Evolutionary conservation across 2,329 filamentous ascomycete species (phyloP), one percentile per base, ranked within the genome.

Genomic region (Neodidymelliopsis sp.): DNA sequence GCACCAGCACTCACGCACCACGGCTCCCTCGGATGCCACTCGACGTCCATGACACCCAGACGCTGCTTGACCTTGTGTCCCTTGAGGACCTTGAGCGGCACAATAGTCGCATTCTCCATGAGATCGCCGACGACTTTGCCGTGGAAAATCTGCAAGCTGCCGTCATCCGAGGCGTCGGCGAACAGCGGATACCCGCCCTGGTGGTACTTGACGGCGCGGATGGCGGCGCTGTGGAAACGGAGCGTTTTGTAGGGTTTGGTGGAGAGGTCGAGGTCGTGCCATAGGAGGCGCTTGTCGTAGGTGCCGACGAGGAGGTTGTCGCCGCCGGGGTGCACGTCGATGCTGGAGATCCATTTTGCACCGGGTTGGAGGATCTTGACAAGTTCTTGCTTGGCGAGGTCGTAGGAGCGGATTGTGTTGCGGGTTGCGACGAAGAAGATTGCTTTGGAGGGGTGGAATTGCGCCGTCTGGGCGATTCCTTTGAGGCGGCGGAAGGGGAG

Each of bases 401-500:
- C 94, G 76, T 99, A 99, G 67, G 90, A 89, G 47, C 94, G 89
- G 67, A 99, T 92, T 49, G 89, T 88, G 63, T 93, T 89, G 74
- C 96, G 91, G 9, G 95, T 97, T 3, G 94, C 94, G 45, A 99
- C 90, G 69, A 97, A 97, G 77, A 99, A 92, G 38, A 96, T 85
- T 0, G 94, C 92, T 60, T 91, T 88, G 29, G 87, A 90, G 2
- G 94, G 94, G 73, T 99, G 95, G 82, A 99, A 99, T 61, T 92
- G 90, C 4, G 91, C 92, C 1, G 89, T 88, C 74, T 97, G 93
- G 1, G 92, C 90, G 36, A 91, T 86, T 50, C 85, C 85, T 66
- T 85, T 85, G 56, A 87, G 74, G 49, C 84, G 82, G 53, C 90
- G 88, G 84, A 99, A 97, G 19, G 94, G 95, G 57, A 94, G 87